Base-by-base conservation (phyloP, 2,329 filamentous ascomycete species). In the Hypoxylon sp. region DNA sequence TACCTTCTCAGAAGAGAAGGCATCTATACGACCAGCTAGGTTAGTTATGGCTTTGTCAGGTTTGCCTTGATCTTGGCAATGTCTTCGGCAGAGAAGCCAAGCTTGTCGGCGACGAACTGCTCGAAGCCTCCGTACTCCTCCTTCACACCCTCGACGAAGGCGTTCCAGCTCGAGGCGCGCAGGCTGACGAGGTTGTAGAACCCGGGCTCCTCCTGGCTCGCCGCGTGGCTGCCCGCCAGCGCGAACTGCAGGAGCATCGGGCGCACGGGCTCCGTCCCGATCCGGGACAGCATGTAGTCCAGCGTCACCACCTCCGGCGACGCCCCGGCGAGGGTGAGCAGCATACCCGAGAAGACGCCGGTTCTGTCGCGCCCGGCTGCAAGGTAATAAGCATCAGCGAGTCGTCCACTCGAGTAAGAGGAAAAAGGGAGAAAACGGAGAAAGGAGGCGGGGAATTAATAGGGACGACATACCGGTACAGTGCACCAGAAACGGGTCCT, bases 291-390 rank as follows among this genome's bases (percentile, higher is more conserved):
- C 69, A 83, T 73, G 71, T 80, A 85, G 71, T 85, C 83, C 38
- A 79, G 70, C 17, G 72, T 65, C 27, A 82, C 71, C 10, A 69
- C 71, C 20, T 82, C 75, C 9, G 72, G 63, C 3, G 75, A 61
- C 20, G 78, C 77, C 24, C 81, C 82, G 1, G 80, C 79, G 11
- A 85, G 74, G n/a, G 72, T 72, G 51, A 81, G 74, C n/a, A 85
- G 70, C 4, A 85, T 67, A 8, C 78, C 81, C 0, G 78, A 75
- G 7, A 84, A 67, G 7, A 85, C 74, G 7, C 82, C 82, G 0
- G 82, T 86, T 20, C 82, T 76, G 57, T 85, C 83, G 48, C 82
- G 78, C 6, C 83, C 82, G 20, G 81, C 82, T 83, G 49, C 21
- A 29, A 42, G 1, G 15, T 2, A n/a, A n/a, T n/a, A 31, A 11